phyloP scores from a whole-genome alignment of 179 eudicot species.

The Silene coronaria region DNA sequence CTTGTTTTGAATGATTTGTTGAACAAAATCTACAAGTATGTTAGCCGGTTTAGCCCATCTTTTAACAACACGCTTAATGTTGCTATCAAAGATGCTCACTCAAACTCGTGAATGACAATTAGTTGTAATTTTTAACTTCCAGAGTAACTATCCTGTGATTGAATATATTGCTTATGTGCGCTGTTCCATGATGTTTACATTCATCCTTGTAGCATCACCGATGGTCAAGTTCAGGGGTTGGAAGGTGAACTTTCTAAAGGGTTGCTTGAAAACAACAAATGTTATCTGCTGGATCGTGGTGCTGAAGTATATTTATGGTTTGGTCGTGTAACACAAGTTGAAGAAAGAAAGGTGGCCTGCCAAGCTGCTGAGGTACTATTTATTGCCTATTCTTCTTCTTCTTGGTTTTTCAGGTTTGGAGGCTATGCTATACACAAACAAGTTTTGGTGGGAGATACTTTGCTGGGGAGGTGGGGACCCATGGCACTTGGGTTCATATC shows the following conservation, averaged over 20 bases:
- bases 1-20: background rate
- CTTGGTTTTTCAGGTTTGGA: background rate
- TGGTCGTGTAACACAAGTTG: slow-evolving; percentile 93
- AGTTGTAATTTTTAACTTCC: background rate
- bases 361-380: slow-evolving; percentile 73
- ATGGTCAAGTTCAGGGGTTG: slow-evolving; percentile 49
- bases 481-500: background rate
- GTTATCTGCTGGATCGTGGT: slow-evolving; percentile 88
- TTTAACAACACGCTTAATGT: background rate
- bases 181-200: slow-evolving; percentile 16
- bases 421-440: background rate
- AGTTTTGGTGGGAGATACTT: background rate
- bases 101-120: background rate
- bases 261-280: slow-evolving; percentile 68
- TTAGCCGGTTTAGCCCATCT: background rate
- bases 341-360: slow-evolving; percentile 82
- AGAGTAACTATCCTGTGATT: background rate
- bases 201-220: slow-evolving; percentile 54
- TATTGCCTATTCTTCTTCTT: background rate
- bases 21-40: background rate
- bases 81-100: background rate
- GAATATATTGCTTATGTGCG: background rate
- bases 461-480: background rate
- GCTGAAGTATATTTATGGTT: slow-evolving; percentile 88
- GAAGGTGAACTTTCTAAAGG: slow-evolving; percentile 88